phyloP scores from a whole-genome alignment of 2,329 filamentous ascomycete genomes.

The Monilinia laxa region DNA sequence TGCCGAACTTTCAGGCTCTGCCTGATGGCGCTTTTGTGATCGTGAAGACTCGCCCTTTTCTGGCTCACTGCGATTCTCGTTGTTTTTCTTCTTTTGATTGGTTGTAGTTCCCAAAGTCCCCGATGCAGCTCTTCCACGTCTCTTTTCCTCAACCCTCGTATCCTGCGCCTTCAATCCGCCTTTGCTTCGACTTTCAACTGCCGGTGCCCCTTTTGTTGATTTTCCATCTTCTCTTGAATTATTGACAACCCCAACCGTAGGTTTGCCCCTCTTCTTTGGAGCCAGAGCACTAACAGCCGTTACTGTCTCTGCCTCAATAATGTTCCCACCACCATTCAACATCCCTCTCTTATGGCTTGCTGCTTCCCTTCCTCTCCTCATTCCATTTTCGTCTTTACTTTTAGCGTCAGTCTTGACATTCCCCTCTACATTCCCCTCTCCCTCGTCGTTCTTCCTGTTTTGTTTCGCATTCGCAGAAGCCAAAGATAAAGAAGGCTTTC shows the following conservation, averaged over 20 bases:
- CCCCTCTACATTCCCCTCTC: too few species aligned
- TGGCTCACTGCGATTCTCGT: neutral
- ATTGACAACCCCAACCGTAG: neutral
- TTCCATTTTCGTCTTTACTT: neutral
- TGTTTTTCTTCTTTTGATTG: neutral
- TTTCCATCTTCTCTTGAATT: neutral
- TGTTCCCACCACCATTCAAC: neutral
- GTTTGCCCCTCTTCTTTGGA: conserved; percentile 13
- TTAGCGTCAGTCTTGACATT: neutral
- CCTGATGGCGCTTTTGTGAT: conserved; percentile 8
- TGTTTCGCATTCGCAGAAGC: neutral
- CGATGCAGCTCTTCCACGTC: neutral
- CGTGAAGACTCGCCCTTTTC: conserved; percentile 1
- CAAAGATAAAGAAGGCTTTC: neutral
- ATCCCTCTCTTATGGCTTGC: neutral
- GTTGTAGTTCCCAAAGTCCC: neutral
- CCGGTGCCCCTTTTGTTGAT: neutral
- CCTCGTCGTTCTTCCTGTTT: neutral
- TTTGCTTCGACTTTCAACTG: neutral
- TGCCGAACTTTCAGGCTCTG: neutral
- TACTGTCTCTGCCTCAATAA: conserved; percentile 9
- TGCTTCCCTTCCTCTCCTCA: neutral
- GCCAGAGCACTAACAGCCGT: conserved; percentile 14
- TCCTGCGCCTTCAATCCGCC: neutral
- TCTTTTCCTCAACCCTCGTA: neutral